Conservation (phyloP, 768 basidiomycete species). For the Lactarius hatsudake region DNA sequence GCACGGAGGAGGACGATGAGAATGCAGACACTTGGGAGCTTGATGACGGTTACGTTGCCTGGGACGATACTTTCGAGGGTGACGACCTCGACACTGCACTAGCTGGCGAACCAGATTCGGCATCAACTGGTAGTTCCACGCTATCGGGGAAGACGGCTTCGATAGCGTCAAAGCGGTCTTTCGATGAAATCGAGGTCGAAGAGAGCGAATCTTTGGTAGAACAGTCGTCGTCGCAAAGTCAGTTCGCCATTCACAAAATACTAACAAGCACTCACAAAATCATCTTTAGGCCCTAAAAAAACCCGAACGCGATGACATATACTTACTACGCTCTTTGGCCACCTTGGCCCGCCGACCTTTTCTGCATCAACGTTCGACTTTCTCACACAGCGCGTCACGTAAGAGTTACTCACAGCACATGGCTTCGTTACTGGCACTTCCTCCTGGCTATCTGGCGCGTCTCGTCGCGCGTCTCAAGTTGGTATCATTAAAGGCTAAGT, state of each 20-base stretch:
- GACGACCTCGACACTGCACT: constrained; percentile 13
- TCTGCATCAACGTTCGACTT: not conserved
- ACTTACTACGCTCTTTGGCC: not conserved
- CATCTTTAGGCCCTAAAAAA: constrained; percentile 15
- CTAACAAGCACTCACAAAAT: not conserved
- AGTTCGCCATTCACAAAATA: not conserved
- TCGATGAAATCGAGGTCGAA: constrained; percentile 16
- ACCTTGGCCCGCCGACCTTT: not conserved
- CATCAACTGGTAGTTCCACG: constrained; percentile 20
- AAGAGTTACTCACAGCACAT: constrained; percentile 2
- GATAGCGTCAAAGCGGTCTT: constrained; percentile 19
- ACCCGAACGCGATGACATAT: constrained; percentile 18
- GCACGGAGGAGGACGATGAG: constrained; percentile 13
- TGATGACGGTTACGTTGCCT: constrained; percentile 18
- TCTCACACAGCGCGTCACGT: not conserved
- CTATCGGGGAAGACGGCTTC: constrained; percentile 17
- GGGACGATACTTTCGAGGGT: constrained; percentile 16
- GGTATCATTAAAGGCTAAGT: constrained; percentile 24
- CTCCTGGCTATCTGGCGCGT: not conserved
- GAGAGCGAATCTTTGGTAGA: constrained; percentile 2
- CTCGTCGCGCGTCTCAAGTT: not conserved
- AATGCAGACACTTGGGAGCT: constrained; percentile 24
- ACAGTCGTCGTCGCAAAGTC: constrained; percentile 17
- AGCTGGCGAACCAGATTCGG: constrained; percentile 17
- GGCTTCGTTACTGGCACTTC: not conserved